These are phyloP conservation scores for Urochloa ruziziensis DNA, from an alignment of 176 grass and related monocot species.

Conservation along the genomic window DNA sequence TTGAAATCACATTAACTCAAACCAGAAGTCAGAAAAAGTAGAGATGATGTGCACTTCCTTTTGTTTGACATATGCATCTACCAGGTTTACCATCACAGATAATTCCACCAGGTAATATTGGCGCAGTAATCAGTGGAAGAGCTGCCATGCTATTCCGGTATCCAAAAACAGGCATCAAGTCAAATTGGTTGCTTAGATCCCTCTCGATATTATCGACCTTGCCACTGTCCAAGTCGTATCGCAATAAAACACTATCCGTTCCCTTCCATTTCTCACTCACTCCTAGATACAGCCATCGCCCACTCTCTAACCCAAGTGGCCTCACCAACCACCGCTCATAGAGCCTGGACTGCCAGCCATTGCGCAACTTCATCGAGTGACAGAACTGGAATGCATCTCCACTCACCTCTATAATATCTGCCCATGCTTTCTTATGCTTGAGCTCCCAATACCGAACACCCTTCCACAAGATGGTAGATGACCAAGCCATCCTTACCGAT, in stretches of 20 bases:
- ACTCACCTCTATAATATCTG: background rate
- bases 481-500: background rate
- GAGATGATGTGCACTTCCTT: background rate
- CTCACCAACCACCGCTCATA: background rate
- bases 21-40: too few relatives aligned
- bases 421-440: background rate
- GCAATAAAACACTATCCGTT: background rate
- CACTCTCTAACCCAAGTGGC: background rate
- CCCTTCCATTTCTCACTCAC: background rate
- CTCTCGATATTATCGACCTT: background rate
- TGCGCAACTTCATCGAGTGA: constrained; percentile 6
- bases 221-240: background rate
- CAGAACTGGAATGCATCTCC: background rate
- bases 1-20: too few relatives aligned
- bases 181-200: background rate
- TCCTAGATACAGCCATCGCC: background rate
- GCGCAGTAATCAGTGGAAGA: background rate
- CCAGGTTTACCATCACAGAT: background rate
- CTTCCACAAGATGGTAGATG: background rate
- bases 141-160: constrained; percentile 9
- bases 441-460: background rate
- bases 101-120: background rate
- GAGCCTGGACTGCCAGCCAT: background rate
- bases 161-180: background rate
- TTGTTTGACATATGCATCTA: background rate